Evolutionary conservation across 257 asterid species (phyloP).

Genomic region (Cinchona pubescens): DNA sequence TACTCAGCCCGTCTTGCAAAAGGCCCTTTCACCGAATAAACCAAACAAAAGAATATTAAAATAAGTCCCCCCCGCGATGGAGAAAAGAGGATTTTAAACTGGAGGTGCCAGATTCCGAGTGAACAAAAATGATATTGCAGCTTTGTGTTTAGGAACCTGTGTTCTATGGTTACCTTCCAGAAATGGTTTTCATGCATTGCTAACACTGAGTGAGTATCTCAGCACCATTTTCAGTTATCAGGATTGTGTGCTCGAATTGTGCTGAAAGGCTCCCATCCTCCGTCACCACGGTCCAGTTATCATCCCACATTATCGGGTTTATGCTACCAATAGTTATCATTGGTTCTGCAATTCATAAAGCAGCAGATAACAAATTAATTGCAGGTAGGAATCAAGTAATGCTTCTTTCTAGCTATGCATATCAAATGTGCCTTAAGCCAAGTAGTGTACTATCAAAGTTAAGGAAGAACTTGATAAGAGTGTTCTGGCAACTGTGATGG

Average conservation of each 20-base stretch:
- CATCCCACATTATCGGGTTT: constrained; percentile 77
- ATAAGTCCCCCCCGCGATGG: background rate
- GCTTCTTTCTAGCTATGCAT: no score
- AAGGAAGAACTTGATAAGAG: no score
- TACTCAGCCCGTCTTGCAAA: background rate
- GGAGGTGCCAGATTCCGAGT: background rate
- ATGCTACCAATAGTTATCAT: constrained; percentile 91
- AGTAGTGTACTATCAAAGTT: no score
- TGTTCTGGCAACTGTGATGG: no score
- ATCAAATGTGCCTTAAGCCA: no score
- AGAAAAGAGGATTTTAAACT: background rate
- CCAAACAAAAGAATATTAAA: background rate
- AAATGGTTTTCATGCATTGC: background rate
- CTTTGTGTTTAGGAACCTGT: background rate
- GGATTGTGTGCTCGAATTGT: constrained; percentile 92
- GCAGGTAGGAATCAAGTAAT: no score
- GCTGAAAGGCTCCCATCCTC: constrained; percentile 96
- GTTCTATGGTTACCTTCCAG: background rate
- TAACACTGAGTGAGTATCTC: constrained; percentile 80
- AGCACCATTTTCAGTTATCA: constrained; percentile 72
- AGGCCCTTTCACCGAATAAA: background rate
- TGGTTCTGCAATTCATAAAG: constrained; percentile 59
- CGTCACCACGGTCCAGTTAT: constrained; percentile 89
- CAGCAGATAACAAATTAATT: background rate
- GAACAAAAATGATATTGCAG: background rate